A percentile compares a stretch with the other conserved stretches of the same genome.
Evolutionary conservation across 2,329 filamentous ascomycete genomes (phyloP).

Genomic region (Alternaria tenuissima): DNA sequence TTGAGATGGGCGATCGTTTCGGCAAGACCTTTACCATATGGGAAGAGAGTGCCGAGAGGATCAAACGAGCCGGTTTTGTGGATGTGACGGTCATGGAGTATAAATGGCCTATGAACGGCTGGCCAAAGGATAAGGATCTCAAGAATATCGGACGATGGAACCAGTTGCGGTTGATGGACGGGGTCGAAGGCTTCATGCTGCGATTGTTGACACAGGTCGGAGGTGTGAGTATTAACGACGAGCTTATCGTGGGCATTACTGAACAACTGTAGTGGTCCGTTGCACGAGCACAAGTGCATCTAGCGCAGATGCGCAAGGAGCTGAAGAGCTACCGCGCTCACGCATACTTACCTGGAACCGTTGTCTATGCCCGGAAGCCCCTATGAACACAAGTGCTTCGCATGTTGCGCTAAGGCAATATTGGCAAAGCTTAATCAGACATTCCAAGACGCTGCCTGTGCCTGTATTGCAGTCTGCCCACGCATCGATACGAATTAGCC

Average conservation of each 20-base stretch:
- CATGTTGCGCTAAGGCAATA: neutral
- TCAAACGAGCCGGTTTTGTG: slow-evolving; percentile 46
- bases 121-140: slow-evolving; percentile 39
- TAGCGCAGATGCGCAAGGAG: slow-evolving; percentile 49
- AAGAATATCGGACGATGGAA: slow-evolving; percentile 52
- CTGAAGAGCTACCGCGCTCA: slow-evolving; percentile 45
- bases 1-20: slow-evolving; percentile 48
- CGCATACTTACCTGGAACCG: slow-evolving; percentile 48
- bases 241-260: neutral
- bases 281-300: slow-evolving; percentile 46
- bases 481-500: neutral
- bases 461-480: neutral
- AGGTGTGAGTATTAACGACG: slow-evolving; percentile 30
- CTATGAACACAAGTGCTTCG: slow-evolving; percentile 17
- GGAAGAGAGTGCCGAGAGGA: slow-evolving; percentile 43
- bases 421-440: neutral
- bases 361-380: slow-evolving; percentile 49
- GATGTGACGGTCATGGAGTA: slow-evolving; percentile 43
- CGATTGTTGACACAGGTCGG: slow-evolving; percentile 47
- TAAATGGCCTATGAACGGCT: slow-evolving; percentile 51
- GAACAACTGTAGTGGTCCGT: slow-evolving; percentile 38
- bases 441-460: neutral
- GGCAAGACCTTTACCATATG: slow-evolving; percentile 51
- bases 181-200: slow-evolving; percentile 51
- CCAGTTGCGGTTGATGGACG: slow-evolving; percentile 46